phyloP scores from a whole-genome alignment of 257 asterid genomes.

The Nicotiana paniculata region DNA sequence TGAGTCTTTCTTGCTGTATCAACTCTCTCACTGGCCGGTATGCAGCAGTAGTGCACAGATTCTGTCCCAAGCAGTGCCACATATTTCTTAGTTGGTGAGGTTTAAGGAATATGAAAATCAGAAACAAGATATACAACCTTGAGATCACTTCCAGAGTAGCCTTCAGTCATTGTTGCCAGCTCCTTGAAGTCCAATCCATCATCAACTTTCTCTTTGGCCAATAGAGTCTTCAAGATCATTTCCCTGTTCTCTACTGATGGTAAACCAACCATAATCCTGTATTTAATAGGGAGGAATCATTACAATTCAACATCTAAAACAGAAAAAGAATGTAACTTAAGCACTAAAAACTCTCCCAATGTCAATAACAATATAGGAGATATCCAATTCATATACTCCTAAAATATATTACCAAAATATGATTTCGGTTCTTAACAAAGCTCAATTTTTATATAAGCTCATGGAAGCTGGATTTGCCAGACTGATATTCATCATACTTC shows the following conservation, averaged over 20 bases:
- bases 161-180: constrained; percentile 78
- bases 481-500: background rate
- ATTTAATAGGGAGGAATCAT: background rate
- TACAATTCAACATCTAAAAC: background rate
- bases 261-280: constrained; percentile 81
- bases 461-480: background rate
- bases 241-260: constrained; percentile 70
- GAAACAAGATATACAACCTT: constrained; percentile 41
- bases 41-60: constrained; percentile 82
- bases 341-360: background rate
- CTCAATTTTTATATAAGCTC: background rate
- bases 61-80: constrained; percentile 33
- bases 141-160: constrained; percentile 82
- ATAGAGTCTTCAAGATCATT: constrained; percentile 55
- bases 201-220: constrained; percentile 67
- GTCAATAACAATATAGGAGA: background rate
- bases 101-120: background rate
- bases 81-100: background rate
- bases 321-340: background rate
- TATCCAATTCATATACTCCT: background rate
- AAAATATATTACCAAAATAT: background rate
- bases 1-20: constrained; percentile 60
- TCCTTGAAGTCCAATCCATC: constrained; percentile 48
- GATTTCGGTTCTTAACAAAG: background rate
- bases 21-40: constrained; percentile 85